Conservation (phyloP, 176 grass and related monocot genomes). For the Hordeum vulgare region MorexV3_pseudomolecules_assembly NC_058522.1:569109981-569110480, state of each 20-base stretch:
- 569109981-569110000: too few species aligned
- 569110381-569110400: background rate
- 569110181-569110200: background rate
- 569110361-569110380: background rate
- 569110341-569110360: background rate
- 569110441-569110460: too few species aligned
- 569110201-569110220: too few species aligned
- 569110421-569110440: background rate
- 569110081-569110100: rapidly evolving
- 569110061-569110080: background rate
- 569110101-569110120: background rate
- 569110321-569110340: background rate
- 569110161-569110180: background rate
- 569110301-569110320: background rate
- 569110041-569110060: background rate
- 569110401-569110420: background rate
- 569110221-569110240: too few species aligned
- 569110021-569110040: background rate
- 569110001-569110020: background rate
- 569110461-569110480: background rate
- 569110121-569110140: background rate
- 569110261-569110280: too few species aligned
- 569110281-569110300: too few species aligned
- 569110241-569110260: too few species aligned
- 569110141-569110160: too few species aligned